Percentiles rank a stretch among this genome's conserved stretches.
phyloP scores from a whole-genome alignment of 2,329 filamentous ascomycete genomes.

The Fusarium kyushuense region DNA sequence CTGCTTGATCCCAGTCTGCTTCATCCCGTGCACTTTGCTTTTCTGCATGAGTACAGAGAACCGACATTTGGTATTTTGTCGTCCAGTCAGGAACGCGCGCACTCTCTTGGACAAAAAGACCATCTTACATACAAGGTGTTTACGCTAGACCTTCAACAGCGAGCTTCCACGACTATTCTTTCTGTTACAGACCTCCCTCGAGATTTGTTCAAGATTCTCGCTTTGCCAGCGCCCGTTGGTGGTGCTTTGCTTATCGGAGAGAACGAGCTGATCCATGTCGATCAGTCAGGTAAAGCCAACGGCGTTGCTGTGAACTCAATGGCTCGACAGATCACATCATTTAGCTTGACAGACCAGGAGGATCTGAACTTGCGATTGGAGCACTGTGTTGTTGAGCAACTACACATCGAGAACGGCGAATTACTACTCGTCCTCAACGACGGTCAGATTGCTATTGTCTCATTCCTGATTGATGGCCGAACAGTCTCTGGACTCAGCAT shows the following conservation, averaged over 20 bases:
- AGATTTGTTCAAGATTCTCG: slow-evolving; percentile 84
- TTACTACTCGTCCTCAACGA: slow-evolving; percentile 84
- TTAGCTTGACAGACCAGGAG: slow-evolving; percentile 87
- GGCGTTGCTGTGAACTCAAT: slow-evolving; percentile 94
- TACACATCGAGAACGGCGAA: slow-evolving; percentile 83
- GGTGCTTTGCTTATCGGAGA: slow-evolving; percentile 87
- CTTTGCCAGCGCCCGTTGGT: slow-evolving; percentile 86
- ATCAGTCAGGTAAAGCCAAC: slow-evolving; percentile 93
- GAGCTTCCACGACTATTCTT: slow-evolving; percentile 90
- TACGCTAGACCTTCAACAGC: slow-evolving; percentile 92
- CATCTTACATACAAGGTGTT: slow-evolving; percentile 93
- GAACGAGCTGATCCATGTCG: slow-evolving; percentile 94
- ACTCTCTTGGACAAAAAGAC: slow-evolving; percentile 85
- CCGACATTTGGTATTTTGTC: slow-evolving; percentile 96
- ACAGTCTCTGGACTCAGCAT: slow-evolving; percentile 90
- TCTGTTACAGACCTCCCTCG: slow-evolving; percentile 88
- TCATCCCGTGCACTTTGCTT: slow-evolving; percentile 90
- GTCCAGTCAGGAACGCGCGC: slow-evolving; percentile 78
- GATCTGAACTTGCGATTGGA: slow-evolving; percentile 84
- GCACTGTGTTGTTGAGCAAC: slow-evolving; percentile 79
- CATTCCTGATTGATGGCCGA: slow-evolving; percentile 88
- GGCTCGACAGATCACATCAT: slow-evolving; percentile 83
- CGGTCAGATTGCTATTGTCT: slow-evolving; percentile 79
- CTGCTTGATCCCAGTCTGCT: slow-evolving; percentile 88
- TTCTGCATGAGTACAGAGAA: slow-evolving; percentile 96